A percentile compares a stretch with the other conserved stretches of the same genome.
Conservation (phyloP, 179 eudicot genomes). For the Actinidia arguta region DNA sequence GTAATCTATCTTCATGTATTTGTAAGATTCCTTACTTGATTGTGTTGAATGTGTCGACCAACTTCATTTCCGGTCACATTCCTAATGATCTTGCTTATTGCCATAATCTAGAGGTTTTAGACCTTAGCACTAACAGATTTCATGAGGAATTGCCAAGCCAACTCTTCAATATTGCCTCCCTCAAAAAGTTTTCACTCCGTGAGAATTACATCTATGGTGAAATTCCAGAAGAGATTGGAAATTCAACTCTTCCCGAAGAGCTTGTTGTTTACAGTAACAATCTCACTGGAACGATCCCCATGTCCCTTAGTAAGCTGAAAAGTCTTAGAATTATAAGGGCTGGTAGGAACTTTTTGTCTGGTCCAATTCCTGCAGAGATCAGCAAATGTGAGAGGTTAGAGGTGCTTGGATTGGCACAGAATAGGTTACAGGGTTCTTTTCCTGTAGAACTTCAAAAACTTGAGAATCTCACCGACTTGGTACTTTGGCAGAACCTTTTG, state of each 20-base stretch:
- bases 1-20: conserved; percentile 44
- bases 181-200: conserved; percentile 48
- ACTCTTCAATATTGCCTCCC: conserved; percentile 43
- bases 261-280: conserved; percentile 60
- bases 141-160: conserved; percentile 41
- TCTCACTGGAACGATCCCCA: conserved; percentile 54
- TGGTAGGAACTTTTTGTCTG: conserved; percentile 47
- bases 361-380: conserved; percentile 45
- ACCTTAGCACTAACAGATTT: conserved; percentile 61
- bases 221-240: conserved; percentile 50
- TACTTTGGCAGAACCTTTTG: conserved; percentile 57
- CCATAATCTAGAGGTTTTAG: conserved; percentile 41
- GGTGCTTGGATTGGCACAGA: conserved; percentile 55
- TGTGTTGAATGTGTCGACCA: conserved; percentile 40
- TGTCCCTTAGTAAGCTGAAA: conserved; percentile 41
- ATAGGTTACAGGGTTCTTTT: conserved; percentile 48
- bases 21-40: conserved; percentile 47
- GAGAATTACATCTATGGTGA: conserved; percentile 54
- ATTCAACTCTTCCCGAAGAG: conserved; percentile 45
- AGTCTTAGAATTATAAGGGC: conserved; percentile 51
- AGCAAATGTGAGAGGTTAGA: conserved; percentile 48
- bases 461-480: conserved; percentile 38
- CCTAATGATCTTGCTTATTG: conserved; percentile 45
- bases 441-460: conserved; percentile 57
- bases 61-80: conserved; percentile 59